Conservation (phyloP, 148 eudicot genomes). For the Cornus kousa region DNA sequence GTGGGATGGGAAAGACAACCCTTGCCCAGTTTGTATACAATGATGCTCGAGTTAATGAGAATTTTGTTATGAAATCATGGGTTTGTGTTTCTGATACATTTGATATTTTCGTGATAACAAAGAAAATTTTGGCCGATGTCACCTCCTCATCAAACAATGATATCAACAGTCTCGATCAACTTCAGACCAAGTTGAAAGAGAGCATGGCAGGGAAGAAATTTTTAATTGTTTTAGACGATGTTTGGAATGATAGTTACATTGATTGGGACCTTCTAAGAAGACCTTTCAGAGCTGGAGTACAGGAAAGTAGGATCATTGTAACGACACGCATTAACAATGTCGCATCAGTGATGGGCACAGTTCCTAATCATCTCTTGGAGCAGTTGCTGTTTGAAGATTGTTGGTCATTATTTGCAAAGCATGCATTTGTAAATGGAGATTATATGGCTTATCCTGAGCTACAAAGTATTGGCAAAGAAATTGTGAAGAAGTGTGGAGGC, state of each 20-base stretch:
- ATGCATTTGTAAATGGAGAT: no score
- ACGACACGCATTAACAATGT: neutral
- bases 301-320: neutral
- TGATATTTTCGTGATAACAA: no score
- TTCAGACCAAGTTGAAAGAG: conserved; percentile 4
- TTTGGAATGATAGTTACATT: conserved; percentile 7
- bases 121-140: neutral
- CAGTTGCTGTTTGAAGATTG: neutral
- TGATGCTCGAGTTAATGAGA: no score
- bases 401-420: no score
- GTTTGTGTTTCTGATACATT: no score
- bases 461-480: no score
- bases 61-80: no score
- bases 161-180: neutral
- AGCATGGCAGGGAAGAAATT: neutral
- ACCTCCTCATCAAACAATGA: neutral
- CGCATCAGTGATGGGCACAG: neutral
- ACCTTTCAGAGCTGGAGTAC: neutral
- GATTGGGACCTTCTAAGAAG: neutral
- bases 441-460: no score
- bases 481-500: neutral
- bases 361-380: neutral
- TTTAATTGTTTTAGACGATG: conserved; percentile 16
- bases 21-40: no score
- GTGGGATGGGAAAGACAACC: neutral